phyloP scores from a whole-genome alignment of 2,329 filamentous ascomycete genomes.

The Macrophomina phaseolina region DNA sequence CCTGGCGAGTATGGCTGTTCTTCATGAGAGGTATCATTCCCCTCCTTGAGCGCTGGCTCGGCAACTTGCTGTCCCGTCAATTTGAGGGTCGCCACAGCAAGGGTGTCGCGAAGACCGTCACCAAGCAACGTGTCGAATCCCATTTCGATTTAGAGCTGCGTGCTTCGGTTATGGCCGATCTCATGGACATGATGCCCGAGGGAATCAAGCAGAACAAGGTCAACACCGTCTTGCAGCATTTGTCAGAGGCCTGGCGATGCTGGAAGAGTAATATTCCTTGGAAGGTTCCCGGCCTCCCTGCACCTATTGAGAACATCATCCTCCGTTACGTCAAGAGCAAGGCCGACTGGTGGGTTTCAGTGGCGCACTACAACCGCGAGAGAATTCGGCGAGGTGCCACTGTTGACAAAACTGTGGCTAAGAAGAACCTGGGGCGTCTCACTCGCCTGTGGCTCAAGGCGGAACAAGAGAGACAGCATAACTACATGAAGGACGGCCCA shows the following conservation, averaged over 20 bases:
- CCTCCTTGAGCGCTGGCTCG: slow-evolving; percentile 93
- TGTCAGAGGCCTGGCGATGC: slow-evolving; percentile 98
- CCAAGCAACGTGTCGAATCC: slow-evolving; percentile 97
- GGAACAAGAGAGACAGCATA: slow-evolving; percentile 97
- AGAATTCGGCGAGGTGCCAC: slow-evolving; percentile 95
- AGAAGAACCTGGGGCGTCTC: slow-evolving; percentile 96
- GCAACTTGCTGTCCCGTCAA: slow-evolving; percentile 93
- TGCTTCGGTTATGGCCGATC: slow-evolving; percentile 96
- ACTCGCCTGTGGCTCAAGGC: slow-evolving; percentile 97
- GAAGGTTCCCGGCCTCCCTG: slow-evolving; percentile 96
- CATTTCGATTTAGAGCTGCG: slow-evolving; percentile 97
- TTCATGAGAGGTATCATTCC: slow-evolving; percentile 99
- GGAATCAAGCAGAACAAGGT: slow-evolving; percentile 99
- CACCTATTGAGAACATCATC: slow-evolving; percentile 98
- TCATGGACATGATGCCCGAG: slow-evolving; percentile 99
- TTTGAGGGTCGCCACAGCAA: slow-evolving; percentile 99
- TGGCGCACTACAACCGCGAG: slow-evolving; percentile 98
- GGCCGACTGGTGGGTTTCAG: slow-evolving; percentile 99
- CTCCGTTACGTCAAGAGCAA: slow-evolving; percentile 98
- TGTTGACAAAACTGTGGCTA: slow-evolving; percentile 98
- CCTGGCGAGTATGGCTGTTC: slow-evolving; percentile 98
- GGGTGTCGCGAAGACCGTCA: slow-evolving; percentile 97
- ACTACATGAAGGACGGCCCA: slow-evolving; percentile 98
- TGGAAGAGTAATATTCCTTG: slow-evolving; percentile 99
- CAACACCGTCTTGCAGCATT: slow-evolving; percentile 94